Percentiles rank a stretch among this genome's conserved stretches.
Evolutionary conservation across 495 filamentous ascomycete species (phyloP).

Genomic region (Haplographium delicatum): DNA sequence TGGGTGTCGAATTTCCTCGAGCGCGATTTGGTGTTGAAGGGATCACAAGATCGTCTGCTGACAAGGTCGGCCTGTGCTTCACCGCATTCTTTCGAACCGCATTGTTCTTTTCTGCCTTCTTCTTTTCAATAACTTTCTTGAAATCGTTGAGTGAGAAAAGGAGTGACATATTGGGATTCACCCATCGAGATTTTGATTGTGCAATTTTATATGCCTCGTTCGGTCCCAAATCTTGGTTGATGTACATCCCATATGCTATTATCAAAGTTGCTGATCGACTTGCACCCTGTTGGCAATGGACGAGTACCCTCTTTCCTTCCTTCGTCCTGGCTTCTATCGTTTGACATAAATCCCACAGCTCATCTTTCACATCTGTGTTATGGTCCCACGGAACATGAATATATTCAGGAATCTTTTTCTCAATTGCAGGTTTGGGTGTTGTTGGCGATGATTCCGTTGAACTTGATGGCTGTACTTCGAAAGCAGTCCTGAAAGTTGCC

Average conservation of each 20-base stretch:
- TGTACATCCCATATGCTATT: slow-evolving; percentile 93
- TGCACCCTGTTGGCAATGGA: slow-evolving; percentile 95
- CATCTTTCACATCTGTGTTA: slow-evolving; percentile 89
- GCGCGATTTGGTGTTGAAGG: slow-evolving; percentile 19
- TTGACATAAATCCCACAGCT: slow-evolving; percentile 79
- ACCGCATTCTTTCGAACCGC: slow-evolving; percentile 32
- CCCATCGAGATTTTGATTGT: slow-evolving; percentile 87
- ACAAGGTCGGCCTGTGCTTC: slow-evolving; percentile 47
- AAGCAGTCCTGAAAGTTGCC: slow-evolving; percentile 66
- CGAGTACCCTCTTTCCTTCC: slow-evolving; percentile 78
- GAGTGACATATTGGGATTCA: slow-evolving; percentile 95
- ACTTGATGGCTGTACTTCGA: slow-evolving; percentile 46
- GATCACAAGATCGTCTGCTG: slow-evolving; percentile 41
- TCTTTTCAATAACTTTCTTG: slow-evolving; percentile 58
- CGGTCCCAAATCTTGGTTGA: slow-evolving; percentile 78
- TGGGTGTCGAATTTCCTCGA: slow-evolving; percentile 23
- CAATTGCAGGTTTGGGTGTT: slow-evolving; percentile 50
- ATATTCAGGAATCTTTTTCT: slow-evolving; percentile 69
- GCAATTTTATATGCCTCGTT: slow-evolving; percentile 91
- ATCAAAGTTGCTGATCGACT: slow-evolving; percentile 95
- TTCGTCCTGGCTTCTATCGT: slow-evolving; percentile 73
- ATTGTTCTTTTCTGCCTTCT: slow-evolving; percentile 26
- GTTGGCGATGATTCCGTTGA: slow-evolving; percentile 41
- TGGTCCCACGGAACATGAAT: slow-evolving; percentile 97
- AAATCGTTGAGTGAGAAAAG: slow-evolving; percentile 98